Base-by-base conservation (phyloP, 2,329 filamentous ascomycete species). In the Pseudogymnoascus sp. region DNA sequence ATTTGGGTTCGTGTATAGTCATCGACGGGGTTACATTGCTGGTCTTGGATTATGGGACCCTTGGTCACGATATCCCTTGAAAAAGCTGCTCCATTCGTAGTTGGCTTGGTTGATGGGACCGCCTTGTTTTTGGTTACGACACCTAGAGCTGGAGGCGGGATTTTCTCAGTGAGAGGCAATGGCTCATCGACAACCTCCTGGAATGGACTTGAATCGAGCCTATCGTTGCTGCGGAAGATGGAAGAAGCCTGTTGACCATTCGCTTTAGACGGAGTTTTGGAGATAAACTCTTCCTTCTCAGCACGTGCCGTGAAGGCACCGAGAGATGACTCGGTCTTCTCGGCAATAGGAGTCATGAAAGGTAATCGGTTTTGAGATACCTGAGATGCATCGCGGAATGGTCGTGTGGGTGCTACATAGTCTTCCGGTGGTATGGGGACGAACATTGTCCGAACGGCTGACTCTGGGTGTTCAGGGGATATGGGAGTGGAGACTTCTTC, bases 291-390 rank as follows among this genome's bases (percentile, higher is more conserved):
- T 67, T 82, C 82, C 74, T 84, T 83, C 68, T 79, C 79, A 62
- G 80, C 72, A 67, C 80, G 76, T 61, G 84, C 81, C 28, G 84
- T 86, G 3, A 84, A 83, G 43, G 88, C 77, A 37, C 88, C 88
- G 4, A 97, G 77, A 0, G 93, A 97, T 9, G 88, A 89, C 75
- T 99, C 95, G 0, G 95, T 99, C 70, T 91, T 88, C 75, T 99
- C 95, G 1, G 95, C 93, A 68, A 99, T 99, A 1, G 95, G 95
- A 0, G 95, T 99, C 95, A 99, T 97, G 74, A 97, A 99, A 2
- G 93, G 95, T 8, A 97, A 80, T 62, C 93, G 88, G 75, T 93
- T 96, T 71, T 97, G 96, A 65, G 92, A 91, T 75, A 88, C 82
- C 73, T 92, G 84, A 37, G 79, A 83, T 72, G 91, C 85, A 75